phyloP scores from a whole-genome alignment of 495 filamentous ascomycete genomes.

The Eremomyces bilateralis region DNA sequence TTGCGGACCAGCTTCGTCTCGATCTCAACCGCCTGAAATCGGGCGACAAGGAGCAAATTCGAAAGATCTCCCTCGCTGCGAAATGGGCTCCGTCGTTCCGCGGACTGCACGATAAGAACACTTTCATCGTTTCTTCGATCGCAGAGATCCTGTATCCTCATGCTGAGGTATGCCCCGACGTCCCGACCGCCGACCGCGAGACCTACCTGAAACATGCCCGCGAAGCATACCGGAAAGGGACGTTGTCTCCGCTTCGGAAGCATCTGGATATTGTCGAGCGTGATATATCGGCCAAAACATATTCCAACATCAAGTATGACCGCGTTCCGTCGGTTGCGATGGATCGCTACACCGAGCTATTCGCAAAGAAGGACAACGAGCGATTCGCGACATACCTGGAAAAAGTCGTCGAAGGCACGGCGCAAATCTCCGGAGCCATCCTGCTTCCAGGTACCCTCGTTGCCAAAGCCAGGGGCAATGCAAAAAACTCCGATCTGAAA shows the following conservation, averaged over 20 bases:
- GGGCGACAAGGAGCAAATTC: constrained; percentile 13
- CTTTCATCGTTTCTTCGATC: too few relatives aligned
- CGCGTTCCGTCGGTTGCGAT: constrained; percentile 27
- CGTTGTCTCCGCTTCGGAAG: constrained; percentile 21
- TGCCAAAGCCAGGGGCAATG: background rate
- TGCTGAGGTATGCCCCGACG: too few relatives aligned
- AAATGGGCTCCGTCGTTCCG: constrained; percentile 27
- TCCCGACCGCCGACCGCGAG: constrained; percentile 16
- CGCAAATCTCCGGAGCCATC: constrained; percentile 23
- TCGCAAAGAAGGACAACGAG: constrained; percentile 21
- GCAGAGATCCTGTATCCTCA: too few relatives aligned
- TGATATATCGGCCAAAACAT: constrained; percentile 18
- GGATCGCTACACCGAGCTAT: constrained; percentile 22
- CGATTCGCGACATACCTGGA: constrained; percentile 22
- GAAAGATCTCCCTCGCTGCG: constrained; percentile 23
- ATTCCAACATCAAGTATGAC: constrained; percentile 24
- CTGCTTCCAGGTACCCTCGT: constrained; percentile 23
- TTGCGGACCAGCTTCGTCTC: constrained; percentile 23
- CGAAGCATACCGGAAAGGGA: constrained; percentile 20
- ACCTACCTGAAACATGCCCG: constrained; percentile 25
- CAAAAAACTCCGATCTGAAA: background rate
- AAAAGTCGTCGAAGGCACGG: constrained; percentile 17
- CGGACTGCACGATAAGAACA: constrained; percentile 28
- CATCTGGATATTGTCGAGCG: constrained; percentile 25
- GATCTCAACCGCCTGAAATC: constrained; percentile 19